Percentiles rank a stretch among this genome's conserved stretches.
phyloP scores from a whole-genome alignment of 345 rosid species.

The Camelina neglecta region DNA sequence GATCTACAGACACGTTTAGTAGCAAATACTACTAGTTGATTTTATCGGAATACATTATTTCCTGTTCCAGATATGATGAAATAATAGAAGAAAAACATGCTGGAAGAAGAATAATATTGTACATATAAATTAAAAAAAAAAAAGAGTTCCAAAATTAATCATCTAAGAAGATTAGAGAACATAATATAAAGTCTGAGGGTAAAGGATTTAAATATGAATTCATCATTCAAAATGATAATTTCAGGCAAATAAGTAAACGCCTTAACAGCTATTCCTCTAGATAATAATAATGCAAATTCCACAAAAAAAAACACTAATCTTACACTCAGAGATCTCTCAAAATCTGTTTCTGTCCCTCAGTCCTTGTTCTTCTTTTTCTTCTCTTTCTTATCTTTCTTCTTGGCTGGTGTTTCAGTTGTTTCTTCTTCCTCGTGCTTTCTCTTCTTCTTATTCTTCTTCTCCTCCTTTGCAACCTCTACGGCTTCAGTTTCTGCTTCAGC shows the following conservation, averaged over 20 bases:
- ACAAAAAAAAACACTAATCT: slow-evolving; percentile 6
- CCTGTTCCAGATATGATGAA: background rate
- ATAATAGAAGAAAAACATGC: background rate
- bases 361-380: slow-evolving; percentile 57
- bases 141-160: background rate
- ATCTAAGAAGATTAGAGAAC: background rate
- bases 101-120: background rate
- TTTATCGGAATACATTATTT: background rate
- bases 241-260: background rate
- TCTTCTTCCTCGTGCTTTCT: slow-evolving; percentile 51
- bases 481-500: slow-evolving; percentile 39
- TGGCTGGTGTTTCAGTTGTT: slow-evolving; percentile 42
- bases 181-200: background rate
- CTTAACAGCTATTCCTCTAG: slow-evolving; percentile 8
- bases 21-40: background rate
- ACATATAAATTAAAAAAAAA: background rate
- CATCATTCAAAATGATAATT: slow-evolving; percentile 18
- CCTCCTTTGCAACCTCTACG: slow-evolving; percentile 31
- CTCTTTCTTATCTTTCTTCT: slow-evolving; percentile 51
- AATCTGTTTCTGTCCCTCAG: slow-evolving; percentile 27
- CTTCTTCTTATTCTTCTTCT: slow-evolving; percentile 53
- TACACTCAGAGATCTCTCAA: slow-evolving; percentile 17
- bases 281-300: background rate
- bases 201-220: background rate
- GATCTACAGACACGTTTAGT: slow-evolving; percentile 17